Evolutionary conservation across 768 basidiomycete genomes (phyloP).

Genomic region (Coprinopsis marcescibilis): DNA sequence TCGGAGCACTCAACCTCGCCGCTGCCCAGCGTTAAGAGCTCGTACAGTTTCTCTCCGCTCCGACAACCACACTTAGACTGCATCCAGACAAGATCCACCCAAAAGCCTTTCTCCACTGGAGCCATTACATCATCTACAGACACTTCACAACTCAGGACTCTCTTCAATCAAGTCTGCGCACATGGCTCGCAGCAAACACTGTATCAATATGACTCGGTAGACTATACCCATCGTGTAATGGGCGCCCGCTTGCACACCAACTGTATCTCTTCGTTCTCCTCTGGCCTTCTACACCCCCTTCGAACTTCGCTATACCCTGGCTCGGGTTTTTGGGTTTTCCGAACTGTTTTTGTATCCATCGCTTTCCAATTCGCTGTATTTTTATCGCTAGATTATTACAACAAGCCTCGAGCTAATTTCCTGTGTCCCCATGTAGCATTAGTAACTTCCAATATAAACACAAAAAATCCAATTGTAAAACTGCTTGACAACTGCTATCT

Average conservation of each 20-base stretch:
- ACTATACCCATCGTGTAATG: neutral
- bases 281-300: neutral
- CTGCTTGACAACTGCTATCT: too few species aligned
- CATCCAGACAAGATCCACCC: neutral
- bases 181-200: constrained; percentile 2
- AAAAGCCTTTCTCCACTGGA: neutral
- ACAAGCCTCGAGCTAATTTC: too few species aligned
- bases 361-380: constrained; percentile 10
- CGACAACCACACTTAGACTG: constrained; percentile 9
- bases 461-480: too few species aligned
- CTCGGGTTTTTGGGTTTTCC: too few species aligned
- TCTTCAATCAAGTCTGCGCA: constrained; percentile 1
- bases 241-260: neutral
- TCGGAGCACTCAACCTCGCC: constrained; percentile 47
- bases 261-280: neutral
- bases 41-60: neutral
- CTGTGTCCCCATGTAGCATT: too few species aligned
- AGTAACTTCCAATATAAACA: too few species aligned
- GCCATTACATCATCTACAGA: neutral
- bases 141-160: too few species aligned
- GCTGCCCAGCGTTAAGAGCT: constrained; percentile 23
- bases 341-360: constrained; percentile 7
- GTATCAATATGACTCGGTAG: constrained; percentile 3
- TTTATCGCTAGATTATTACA: too few species aligned
- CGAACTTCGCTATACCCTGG: too few species aligned